Evolutionary conservation across 2,329 filamentous ascomycete species (phyloP).

Genomic region (Fusarium oxysporum): DNA sequence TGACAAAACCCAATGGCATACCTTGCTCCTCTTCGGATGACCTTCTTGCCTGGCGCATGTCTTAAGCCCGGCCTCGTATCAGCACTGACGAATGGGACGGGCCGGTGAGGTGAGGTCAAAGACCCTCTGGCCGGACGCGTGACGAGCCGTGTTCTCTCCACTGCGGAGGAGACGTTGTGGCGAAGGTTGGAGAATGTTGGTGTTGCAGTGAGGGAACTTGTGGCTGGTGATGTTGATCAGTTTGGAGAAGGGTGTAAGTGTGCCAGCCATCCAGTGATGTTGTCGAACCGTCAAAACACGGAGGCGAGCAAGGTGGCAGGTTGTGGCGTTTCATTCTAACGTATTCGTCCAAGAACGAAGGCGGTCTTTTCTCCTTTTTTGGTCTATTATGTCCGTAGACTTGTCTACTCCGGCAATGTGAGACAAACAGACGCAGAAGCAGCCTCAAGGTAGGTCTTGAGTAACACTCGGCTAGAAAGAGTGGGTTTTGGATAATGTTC

Average conservation of each 20-base stretch:
- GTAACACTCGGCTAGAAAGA: conserved; percentile 7
- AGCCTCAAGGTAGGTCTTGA: background rate
- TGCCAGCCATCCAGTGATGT: conserved; percentile 14
- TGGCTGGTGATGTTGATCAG: conserved; percentile 25
- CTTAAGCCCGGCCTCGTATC: conserved; percentile 42
- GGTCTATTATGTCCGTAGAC: background rate
- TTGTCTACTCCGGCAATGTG: background rate
- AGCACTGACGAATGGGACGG: conserved; percentile 36
- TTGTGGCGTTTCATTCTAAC: conserved; percentile 30
- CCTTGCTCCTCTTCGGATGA: conserved; percentile 30
- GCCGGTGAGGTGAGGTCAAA: conserved; percentile 19
- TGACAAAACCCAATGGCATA: conserved; percentile 25
- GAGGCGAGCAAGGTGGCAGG: conserved; percentile 8
- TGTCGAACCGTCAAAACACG: background rate
- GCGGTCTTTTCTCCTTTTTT: conserved; percentile 2
- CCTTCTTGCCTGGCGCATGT: conserved; percentile 34
- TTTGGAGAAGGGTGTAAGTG: conserved; percentile 25
- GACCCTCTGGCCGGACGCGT: conserved; percentile 27
- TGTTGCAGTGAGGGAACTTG: conserved; percentile 3
- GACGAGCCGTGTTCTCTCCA: conserved; percentile 35
- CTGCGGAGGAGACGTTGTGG: conserved; percentile 25
- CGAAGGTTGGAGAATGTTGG: conserved; percentile 4
- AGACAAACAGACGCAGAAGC: background rate
- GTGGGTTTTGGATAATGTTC: background rate
- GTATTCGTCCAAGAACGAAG: conserved; percentile 1